phyloP scores from a whole-genome alignment of 192 early-diverging fungal species.

The Fimicolochytrium jonesii region DNA sequence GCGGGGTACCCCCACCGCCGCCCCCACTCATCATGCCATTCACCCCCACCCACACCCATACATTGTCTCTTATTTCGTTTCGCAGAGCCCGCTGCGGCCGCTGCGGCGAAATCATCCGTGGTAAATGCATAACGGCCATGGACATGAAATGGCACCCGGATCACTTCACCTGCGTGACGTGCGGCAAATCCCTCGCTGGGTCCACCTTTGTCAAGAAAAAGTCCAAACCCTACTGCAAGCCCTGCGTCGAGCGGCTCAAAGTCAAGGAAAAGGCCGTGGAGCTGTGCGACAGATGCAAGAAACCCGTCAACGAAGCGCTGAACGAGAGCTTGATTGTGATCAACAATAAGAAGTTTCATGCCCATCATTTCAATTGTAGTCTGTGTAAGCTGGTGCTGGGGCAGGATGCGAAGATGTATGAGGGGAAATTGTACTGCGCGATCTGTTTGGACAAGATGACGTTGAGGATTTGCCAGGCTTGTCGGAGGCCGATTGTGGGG shows the following conservation, averaged over 20 bases:
- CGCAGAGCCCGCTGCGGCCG: constrained; percentile 36
- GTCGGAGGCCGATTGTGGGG: constrained; percentile 40
- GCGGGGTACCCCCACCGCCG: neutral
- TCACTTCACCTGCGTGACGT: constrained; percentile 43
- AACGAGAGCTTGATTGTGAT: constrained; percentile 21
- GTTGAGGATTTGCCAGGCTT: constrained; percentile 35
- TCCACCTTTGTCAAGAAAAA: constrained; percentile 39
- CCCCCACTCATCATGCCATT: too few species aligned
- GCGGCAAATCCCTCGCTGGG: constrained; percentile 32
- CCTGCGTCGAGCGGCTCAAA: constrained; percentile 36
- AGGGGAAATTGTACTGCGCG: constrained; percentile 50
- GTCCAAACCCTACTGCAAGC: constrained; percentile 45
- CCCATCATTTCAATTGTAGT: constrained; percentile 44
- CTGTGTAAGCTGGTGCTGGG: constrained; percentile 35
- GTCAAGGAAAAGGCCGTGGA: constrained; percentile 19
- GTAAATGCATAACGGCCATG: constrained; percentile 43
- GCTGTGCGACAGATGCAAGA: constrained; percentile 38
- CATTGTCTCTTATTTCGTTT: constrained; percentile 14
- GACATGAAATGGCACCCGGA: constrained; percentile 50
- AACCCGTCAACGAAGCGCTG: constrained; percentile 20
- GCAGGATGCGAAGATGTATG: constrained; percentile 31
- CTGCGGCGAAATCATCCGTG: constrained; percentile 41
- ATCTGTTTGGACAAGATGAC: constrained; percentile 31
- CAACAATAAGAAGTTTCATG: constrained; percentile 37
- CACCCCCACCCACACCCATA: too few species aligned